These are phyloP conservation scores for Astrocystis sublimbata DNA, from an alignment of 495 filamentous ascomycete genomes.

Conservation along the genomic window DNA sequence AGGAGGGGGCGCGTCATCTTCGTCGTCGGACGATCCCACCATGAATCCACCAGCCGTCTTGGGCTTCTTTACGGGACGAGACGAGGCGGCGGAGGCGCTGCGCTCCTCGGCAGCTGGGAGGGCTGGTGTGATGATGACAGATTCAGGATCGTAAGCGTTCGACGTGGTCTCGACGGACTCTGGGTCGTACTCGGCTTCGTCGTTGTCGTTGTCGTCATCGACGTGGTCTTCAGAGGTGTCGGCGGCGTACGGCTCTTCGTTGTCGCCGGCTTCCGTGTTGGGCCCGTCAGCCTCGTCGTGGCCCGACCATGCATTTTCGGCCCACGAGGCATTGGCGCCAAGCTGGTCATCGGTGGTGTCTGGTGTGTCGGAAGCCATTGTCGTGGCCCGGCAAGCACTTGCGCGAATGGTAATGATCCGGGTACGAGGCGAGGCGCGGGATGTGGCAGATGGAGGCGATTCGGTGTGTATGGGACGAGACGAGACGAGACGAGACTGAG, in stretches of 20 bases:
- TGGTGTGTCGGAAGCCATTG: constrained; percentile 36
- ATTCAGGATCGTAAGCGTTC: constrained; percentile 23
- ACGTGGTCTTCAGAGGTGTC: constrained; percentile 47
- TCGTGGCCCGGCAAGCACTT: constrained; percentile 1
- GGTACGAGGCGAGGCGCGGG: neutral
- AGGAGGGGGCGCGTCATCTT: constrained; percentile 33
- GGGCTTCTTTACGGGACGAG: constrained; percentile 53
- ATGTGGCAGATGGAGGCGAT: neutral
- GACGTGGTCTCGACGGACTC: constrained; percentile 47
- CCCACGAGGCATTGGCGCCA: constrained; percentile 36
- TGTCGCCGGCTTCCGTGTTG: constrained; percentile 56
- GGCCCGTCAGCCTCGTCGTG: constrained; percentile 51
- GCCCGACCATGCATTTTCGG: constrained; percentile 55
- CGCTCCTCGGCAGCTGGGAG: constrained; percentile 32
- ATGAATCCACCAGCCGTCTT: constrained; percentile 79
- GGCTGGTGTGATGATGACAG: constrained; percentile 39
- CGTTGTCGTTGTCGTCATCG: constrained; percentile 39
- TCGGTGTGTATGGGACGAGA: neutral
- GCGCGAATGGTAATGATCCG: neutral
- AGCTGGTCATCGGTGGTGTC: constrained; percentile 39
- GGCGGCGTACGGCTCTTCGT: constrained; percentile 45
- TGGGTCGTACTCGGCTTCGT: constrained; percentile 55
- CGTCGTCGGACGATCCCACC: constrained; percentile 68
- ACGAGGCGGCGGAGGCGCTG: constrained; percentile 34
- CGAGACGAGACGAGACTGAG: too few species aligned